Evolutionary conservation across 805 yeast genomes (phyloP), one percentile per base, ranked within the genome.

Genomic region (Wickerhamomyces ciferrii): DNA sequence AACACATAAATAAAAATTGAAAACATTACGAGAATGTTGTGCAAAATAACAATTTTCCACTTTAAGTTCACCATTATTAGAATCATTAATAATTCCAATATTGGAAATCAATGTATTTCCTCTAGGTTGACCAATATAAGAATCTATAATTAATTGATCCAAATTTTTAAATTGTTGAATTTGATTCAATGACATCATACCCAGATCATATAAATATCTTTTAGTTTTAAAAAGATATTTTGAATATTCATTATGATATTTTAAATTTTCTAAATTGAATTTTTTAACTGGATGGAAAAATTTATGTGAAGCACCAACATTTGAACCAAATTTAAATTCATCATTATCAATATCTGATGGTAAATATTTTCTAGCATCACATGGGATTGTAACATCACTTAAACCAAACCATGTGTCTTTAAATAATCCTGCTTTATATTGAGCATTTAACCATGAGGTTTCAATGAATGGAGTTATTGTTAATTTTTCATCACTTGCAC

Each of bases 391-490:
- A 38, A 52, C 37, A 35, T 54, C 54, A 4, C 51, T 44, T 13
- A 50, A 10, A 5, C 49, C 43, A 5, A 51, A 36, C 43, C 41
- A 48, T 2, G 47, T 17, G 7, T 47, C 25, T 1, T 27, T 17
- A 1, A 48, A 36, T 1, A 51, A 3, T 1, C 42, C 42, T 1
- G 27, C 18, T 15, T 45, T 23, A 15, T 51, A 46, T 39, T 41
- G 46, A 0, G 61, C 50, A 32, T 54, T 47, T 17, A 55, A 43
- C 54, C 55, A 50, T 5, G 52, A 48, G 15, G 54, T 44, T 32
- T 47, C 48, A 11, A 57, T 23, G 35, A 35, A 54, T 18, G 61
- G 59, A 2, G 58, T 47, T 17, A 57, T 6, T 14, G 59, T 57
- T 6, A 47, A 9, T 5, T 40, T 42, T 2, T 42, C 10, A 5